A percentile compares a stretch with the other conserved stretches of the same genome.
These are phyloP conservation scores for Skeletonema costatum DNA, from an alignment of 108 stramenopile genomes.

Conservation along the genomic window DNA sequence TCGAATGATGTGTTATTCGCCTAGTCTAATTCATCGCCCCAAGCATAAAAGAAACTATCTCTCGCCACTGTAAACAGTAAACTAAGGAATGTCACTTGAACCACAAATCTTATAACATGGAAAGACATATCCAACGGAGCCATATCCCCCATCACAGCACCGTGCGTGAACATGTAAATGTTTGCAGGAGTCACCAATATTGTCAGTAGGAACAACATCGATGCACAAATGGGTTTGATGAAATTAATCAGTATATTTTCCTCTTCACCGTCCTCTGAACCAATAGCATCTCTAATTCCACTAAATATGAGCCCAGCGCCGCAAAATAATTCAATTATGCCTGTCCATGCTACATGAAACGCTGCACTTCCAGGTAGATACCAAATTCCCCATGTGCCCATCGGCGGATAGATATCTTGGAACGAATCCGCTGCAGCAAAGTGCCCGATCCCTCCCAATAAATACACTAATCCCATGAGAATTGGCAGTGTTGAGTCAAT, in stretches of 20 bases:
- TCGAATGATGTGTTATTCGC: not conserved
- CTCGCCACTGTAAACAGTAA: conserved; percentile 27
- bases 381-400: conserved; percentile 87
- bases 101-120: conserved; percentile 24
- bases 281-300: conserved; percentile 25
- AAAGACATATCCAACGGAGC: conserved; percentile 29
- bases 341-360: conserved; percentile 81
- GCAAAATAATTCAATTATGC: conserved; percentile 68
- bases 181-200: conserved; percentile 80
- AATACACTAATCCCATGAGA: conserved; percentile 60
- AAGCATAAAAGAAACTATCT: conserved; percentile 40
- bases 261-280: conserved; percentile 7
- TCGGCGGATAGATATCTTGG: conserved; percentile 69
- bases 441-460: conserved; percentile 70
- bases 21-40: conserved; percentile 41
- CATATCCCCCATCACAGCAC: conserved; percentile 52
- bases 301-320: conserved; percentile 56
- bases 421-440: conserved; percentile 67
- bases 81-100: conserved; percentile 28
- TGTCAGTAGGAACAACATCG: conserved; percentile 58
- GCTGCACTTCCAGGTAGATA: conserved; percentile 69
- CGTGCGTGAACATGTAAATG: conserved; percentile 86
- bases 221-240: conserved; percentile 53
- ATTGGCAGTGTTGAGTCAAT: conserved; percentile 58
- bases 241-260: conserved; percentile 9